A percentile compares a stretch with the other conserved stretches of the same genome.
Evolutionary conservation across 306 rosid species (phyloP).

Genomic region (Rosa lucieae): DNA sequence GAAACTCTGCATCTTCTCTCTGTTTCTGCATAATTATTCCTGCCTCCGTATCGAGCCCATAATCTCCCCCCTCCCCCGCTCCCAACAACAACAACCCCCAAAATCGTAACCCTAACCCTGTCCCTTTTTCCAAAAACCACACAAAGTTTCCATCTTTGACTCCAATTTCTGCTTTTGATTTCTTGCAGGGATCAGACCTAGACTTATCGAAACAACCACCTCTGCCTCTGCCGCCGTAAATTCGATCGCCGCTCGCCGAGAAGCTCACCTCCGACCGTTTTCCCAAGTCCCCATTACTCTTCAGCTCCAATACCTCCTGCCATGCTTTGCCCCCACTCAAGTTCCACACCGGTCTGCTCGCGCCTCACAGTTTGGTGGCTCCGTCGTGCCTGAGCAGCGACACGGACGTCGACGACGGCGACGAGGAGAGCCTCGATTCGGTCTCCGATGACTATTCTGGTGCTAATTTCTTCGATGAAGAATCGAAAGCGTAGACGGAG

Average conservation of each 20-base stretch:
- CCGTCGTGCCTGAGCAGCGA: slow-evolving; percentile 17
- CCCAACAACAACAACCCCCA: no score
- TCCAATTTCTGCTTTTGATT: no score
- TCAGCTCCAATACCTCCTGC: slow-evolving; percentile 33
- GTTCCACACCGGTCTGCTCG: slow-evolving; percentile 53
- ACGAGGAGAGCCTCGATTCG: slow-evolving; percentile 49
- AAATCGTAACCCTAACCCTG: no score
- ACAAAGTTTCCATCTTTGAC: no score
- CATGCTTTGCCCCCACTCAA: slow-evolving; percentile 71
- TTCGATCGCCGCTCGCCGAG: slow-evolving; percentile 55
- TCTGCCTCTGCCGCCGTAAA: neutral
- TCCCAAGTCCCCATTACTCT: slow-evolving; percentile 58
- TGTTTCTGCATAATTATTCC: no score
- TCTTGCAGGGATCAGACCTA: no score
- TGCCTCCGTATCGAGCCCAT: no score
- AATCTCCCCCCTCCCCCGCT: no score
- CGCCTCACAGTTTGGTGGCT: slow-evolving; percentile 36
- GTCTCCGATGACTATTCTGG: slow-evolving; percentile 38
- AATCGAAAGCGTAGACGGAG: slow-evolving; percentile 40
- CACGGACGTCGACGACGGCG: slow-evolving; percentile 35
- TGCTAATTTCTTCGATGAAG: slow-evolving; percentile 52
- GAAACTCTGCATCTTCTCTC: no score
- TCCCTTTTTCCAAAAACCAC: no score
- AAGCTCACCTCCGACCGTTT: slow-evolving; percentile 30
- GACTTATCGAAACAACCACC: no score